Conservation (phyloP, 2,329 filamentous ascomycete species). For the Talaromyces rugulosus region DNA sequence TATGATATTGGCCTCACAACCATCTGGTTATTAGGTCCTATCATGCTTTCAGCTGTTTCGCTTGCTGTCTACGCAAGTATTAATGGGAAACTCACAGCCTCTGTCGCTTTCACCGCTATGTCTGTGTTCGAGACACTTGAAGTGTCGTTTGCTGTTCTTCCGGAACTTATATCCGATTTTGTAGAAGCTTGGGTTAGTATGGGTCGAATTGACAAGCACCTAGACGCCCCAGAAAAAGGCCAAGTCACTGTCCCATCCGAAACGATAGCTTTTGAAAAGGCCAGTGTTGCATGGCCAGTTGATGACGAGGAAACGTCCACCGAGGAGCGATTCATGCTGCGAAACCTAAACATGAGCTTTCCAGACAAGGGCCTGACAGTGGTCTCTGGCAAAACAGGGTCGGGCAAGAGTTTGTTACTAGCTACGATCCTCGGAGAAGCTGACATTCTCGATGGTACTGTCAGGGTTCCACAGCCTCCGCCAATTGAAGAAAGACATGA, state of each 20-base stretch:
- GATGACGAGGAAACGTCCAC: conserved; percentile 51
- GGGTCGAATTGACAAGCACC: conserved; percentile 66
- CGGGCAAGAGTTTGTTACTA: conserved; percentile 73
- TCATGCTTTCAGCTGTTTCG: conserved; percentile 68
- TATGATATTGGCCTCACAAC: conserved; percentile 60
- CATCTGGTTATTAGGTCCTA: conserved; percentile 71
- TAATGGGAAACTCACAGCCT: conserved; percentile 61
- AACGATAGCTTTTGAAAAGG: conserved; percentile 62
- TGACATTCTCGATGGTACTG: conserved; percentile 60
- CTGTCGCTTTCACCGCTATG: conserved; percentile 74
- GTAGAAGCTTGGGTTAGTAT: conserved; percentile 72
- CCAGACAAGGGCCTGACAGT: conserved; percentile 66
- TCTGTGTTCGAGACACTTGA: conserved; percentile 70
- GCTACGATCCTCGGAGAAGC: conserved; percentile 71
- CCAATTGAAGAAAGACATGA: conserved; percentile 56
- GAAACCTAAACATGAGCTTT: conserved; percentile 62
- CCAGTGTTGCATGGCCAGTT: conserved; percentile 69
- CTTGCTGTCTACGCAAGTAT: conserved; percentile 64
- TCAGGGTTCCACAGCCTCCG: conserved; percentile 51
- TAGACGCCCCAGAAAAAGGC: conserved; percentile 62
- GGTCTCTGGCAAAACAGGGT: conserved; percentile 72
- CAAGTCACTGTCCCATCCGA: conserved; percentile 53
- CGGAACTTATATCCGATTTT: conserved; percentile 66
- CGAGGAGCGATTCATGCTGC: conserved; percentile 61
- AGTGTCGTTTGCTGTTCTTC: conserved; percentile 64